Evolutionary conservation across 1,284 basidiomycete genomes (phyloP).

Genomic region (Pseudozyma sp.): DNA sequence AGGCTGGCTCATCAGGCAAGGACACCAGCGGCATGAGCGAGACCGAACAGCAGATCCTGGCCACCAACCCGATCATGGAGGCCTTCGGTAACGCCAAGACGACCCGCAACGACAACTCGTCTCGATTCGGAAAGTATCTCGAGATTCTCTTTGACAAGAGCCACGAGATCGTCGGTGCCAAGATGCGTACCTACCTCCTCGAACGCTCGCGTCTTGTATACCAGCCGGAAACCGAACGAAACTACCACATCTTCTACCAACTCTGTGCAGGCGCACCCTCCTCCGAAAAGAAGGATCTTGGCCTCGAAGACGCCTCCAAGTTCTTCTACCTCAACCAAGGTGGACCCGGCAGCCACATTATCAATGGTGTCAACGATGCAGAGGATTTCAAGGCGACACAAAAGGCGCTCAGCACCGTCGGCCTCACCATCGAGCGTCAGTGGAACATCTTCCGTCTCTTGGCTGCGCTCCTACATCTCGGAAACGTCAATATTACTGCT

Average conservation of each 20-base stretch:
- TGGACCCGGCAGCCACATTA: constrained; percentile 83
- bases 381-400: constrained; percentile 95
- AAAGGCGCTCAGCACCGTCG: constrained; percentile 93
- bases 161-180: constrained; percentile 96
- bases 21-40: constrained; percentile 81
- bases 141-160: constrained; percentile 96
- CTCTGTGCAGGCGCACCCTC: constrained; percentile 94
- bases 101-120: constrained; percentile 98
- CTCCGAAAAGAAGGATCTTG: constrained; percentile 94
- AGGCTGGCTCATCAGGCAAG: constrained; percentile 71
- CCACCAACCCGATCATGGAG: constrained; percentile 98
- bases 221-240: constrained; percentile 90
- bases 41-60: constrained; percentile 95
- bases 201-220: constrained; percentile 97
- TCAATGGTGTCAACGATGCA: constrained; percentile 90
- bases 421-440: constrained; percentile 95
- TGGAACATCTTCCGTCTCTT: constrained; percentile 97
- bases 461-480: constrained; percentile 92
- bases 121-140: constrained; percentile 98
- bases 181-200: constrained; percentile 95
- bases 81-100: constrained; percentile 99
- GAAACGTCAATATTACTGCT: constrained; percentile 90
- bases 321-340: constrained; percentile 96
- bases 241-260: constrained; percentile 99
- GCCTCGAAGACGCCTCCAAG: constrained; percentile 84